Evolutionary conservation across 768 basidiomycete species (phyloP).

Genomic region (Leucosporidium yakuticum): DNA sequence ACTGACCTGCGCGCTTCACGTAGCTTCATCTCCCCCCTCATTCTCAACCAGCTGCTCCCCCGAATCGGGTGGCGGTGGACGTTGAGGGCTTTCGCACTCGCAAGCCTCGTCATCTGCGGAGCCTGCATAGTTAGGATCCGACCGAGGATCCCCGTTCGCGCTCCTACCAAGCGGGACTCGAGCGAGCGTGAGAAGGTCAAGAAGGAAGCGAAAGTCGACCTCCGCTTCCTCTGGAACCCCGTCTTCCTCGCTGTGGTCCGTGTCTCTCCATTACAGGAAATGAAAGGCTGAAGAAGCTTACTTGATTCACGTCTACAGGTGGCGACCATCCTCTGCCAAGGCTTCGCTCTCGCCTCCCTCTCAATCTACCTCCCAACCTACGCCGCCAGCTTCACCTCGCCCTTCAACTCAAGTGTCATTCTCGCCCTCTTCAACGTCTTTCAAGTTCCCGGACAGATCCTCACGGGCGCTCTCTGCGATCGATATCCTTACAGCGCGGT

Average conservation of each 20-base stretch:
- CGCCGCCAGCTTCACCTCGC: neutral
- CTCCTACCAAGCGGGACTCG: neutral
- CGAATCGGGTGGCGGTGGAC: slow-evolving; percentile 37
- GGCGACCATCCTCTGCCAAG: neutral
- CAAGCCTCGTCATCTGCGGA: slow-evolving; percentile 19
- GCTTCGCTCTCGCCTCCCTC: neutral
- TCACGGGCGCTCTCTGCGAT: slow-evolving; percentile 4
- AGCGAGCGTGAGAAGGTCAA: neutral
- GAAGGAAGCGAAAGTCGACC: neutral
- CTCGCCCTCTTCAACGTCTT: slow-evolving; percentile 3
- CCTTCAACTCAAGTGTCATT: neutral
- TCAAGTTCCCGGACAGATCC: neutral
- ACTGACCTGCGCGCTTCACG: too few species aligned
- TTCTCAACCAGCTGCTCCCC: slow-evolving; percentile 16
- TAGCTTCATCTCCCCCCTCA: slow-evolving; percentile 25
- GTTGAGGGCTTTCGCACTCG: slow-evolving; percentile 38
- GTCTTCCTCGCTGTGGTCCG: neutral
- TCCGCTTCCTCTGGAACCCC: neutral
- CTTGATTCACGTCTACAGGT: neutral
- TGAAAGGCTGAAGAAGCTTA: too few species aligned
- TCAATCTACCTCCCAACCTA: slow-evolving; percentile 4
- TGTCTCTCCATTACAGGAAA: too few species aligned
- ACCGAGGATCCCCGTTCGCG: neutral
- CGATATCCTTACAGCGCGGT: neutral
- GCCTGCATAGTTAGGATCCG: neutral